Percentiles rank a stretch among this genome's conserved stretches.
Evolutionary conservation across 1,284 basidiomycete species (phyloP).

Genomic region (Trichosporon inkin): DNA sequence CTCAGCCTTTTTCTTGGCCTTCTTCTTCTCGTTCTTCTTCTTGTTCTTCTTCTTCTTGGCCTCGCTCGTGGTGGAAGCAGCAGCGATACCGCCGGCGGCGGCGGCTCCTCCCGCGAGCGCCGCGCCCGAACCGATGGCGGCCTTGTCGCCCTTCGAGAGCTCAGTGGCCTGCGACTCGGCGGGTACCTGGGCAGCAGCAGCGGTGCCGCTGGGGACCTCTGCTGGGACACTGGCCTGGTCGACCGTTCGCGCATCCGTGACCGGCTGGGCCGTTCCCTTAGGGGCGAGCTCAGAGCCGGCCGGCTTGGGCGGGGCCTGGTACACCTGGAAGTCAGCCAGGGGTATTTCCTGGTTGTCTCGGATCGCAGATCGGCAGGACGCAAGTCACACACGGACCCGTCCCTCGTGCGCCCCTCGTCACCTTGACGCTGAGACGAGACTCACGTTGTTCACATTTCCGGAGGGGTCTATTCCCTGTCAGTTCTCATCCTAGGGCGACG

Average conservation of each 20-base stretch:
- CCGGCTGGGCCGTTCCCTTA: not conserved
- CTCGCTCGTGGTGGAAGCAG: slow-evolving; percentile 8
- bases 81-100: slow-evolving; percentile 9
- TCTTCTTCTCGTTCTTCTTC: slow-evolving; percentile 15
- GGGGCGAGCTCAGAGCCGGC: slow-evolving; percentile 8
- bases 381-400: not conserved
- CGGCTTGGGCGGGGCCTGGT: slow-evolving; percentile 15
- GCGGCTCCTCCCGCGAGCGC: slow-evolving; percentile 9
- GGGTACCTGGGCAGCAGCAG: not conserved
- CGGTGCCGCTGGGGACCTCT: not conserved
- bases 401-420: slow-evolving; percentile 8
- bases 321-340: slow-evolving; percentile 2
- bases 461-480: slow-evolving; percentile 37
- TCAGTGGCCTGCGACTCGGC: not conserved
- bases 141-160: not conserved
- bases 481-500: not conserved
- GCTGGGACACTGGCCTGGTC: not conserved
- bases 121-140: slow-evolving; percentile 7
- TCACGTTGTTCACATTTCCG: slow-evolving; percentile 52
- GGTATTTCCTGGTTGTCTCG: not conserved
- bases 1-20: slow-evolving; percentile 16
- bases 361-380: not conserved
- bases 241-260: not conserved
- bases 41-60: slow-evolving; percentile 8
- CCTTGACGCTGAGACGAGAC: slow-evolving; percentile 7